Conservation (phyloP, 2,329 filamentous ascomycete species). For the Colletotrichum zoysiae region DNA sequence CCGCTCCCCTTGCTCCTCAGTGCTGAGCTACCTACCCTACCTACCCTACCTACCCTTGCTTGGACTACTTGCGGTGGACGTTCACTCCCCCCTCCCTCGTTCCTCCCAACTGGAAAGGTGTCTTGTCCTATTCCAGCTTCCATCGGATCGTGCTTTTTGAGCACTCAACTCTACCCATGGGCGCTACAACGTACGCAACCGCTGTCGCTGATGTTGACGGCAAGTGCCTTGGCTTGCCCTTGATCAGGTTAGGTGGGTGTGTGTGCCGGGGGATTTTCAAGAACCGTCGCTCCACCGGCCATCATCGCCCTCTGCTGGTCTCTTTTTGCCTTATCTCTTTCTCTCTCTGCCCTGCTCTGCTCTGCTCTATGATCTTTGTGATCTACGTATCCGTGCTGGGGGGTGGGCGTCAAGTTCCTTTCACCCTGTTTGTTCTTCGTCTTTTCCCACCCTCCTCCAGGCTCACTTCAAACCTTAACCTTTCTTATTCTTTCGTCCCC, state of each 20-base stretch:
- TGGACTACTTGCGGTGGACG: neutral
- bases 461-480: slow-evolving; percentile 38
- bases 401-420: neutral
- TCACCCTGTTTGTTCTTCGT: slow-evolving; percentile 10
- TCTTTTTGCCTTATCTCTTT: neutral
- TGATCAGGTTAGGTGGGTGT: slow-evolving; percentile 1
- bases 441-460: slow-evolving; percentile 32
- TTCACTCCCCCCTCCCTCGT: neutral
- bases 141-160: slow-evolving; percentile 31
- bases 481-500: slow-evolving; percentile 36
- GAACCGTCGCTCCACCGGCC: slow-evolving; percentile 33
- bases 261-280: slow-evolving; percentile 31
- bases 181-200: slow-evolving; percentile 13
- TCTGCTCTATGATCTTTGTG: slow-evolving; percentile 10
- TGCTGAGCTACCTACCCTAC: neutral
- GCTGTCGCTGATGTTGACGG: slow-evolving; percentile 1
- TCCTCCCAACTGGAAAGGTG: slow-evolving; percentile 8
- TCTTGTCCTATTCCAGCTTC: slow-evolving; percentile 22
- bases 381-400: slow-evolving; percentile 13
- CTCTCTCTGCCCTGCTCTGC: neutral
- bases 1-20: neutral
- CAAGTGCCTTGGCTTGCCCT: neutral
- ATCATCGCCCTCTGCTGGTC: slow-evolving; percentile 10
- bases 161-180: neutral
- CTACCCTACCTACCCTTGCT: neutral